Base-by-base conservation (phyloP, 352 stramenopile species). In the Pythium vanterpoolii region DNA sequence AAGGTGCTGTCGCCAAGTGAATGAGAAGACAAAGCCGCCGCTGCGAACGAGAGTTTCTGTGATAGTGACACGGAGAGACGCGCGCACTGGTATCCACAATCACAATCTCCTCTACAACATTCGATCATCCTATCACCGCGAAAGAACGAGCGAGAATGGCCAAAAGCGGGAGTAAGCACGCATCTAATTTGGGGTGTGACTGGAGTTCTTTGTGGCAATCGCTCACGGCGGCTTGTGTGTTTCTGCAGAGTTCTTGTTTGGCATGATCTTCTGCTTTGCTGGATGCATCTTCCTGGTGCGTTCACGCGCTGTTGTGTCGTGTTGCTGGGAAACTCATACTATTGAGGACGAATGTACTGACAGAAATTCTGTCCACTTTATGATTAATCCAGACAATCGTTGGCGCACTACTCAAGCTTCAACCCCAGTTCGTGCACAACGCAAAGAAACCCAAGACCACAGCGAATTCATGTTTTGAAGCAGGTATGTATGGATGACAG, bases 271-370 rank as follows among this genome's bases (percentile, higher is more conserved):
- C 64, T 79, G 66, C 56, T 93, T 93, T 57, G 60, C 77, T 0
- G 84, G 84, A 31, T 87, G 86, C 64, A 74, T 91, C 60, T 93
- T 93, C 67, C 64, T 90, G 70, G 83, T 93, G 60, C 4, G 44
- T 64, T 24, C 14, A 18, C 31, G 9, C n/a, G n/a, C 40, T 16
- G 40, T 7, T 4, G 3, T 11, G 5, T 46, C 27, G 18, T 10
- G 40, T 43, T 43, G 13, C 19, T 18, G 38, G 38, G 14, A 42
- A 5, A 31, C 36, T 38, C 16, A 48, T n/a, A 48, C 28, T 18
- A 13, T 47, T n/a, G 19, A 21, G 34, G 45, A 34, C 24, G 9
- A 26, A 24, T 9, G 10, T 5, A 6, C 40, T 47, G 16, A 33
- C 23, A 31, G 46, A 14, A 45, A 16, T 53, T 21, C 19, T 30